Evolutionary conservation across 129 eudicot genomes (phyloP).

Genomic region (Flaveria linearis): DNA sequence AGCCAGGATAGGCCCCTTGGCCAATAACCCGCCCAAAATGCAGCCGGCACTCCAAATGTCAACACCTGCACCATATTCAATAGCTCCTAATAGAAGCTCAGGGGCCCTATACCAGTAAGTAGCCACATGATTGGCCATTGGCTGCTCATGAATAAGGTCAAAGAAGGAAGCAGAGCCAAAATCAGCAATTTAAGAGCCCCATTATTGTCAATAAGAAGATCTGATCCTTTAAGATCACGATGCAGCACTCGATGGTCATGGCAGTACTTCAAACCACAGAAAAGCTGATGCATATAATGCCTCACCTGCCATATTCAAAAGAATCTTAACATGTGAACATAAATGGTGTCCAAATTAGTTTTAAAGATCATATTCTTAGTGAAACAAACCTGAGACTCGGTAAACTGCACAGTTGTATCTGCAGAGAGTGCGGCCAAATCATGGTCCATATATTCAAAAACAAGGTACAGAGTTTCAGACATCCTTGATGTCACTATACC

Average conservation of each 20-base stretch:
- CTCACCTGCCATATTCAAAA: neutral
- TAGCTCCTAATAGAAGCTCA: conserved; percentile 59
- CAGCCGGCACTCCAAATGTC: conserved; percentile 72
- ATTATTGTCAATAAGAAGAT: neutral
- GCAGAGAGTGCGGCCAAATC: neutral
- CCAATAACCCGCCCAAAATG: conserved; percentile 52
- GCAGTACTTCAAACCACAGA: neutral
- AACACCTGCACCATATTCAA: conserved; percentile 57
- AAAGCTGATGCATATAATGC: conserved; percentile 12
- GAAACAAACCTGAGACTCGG: neutral
- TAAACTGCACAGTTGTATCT: neutral
- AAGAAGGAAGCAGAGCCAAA: conserved; percentile 5
- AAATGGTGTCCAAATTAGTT: neutral
- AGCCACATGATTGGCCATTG: conserved; percentile 25
- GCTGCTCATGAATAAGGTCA: conserved; percentile 5
- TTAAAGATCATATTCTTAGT: neutral
- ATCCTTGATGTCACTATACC: neutral
- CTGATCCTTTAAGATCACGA: neutral
- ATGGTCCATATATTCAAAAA: neutral
- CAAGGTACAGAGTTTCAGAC: conserved; percentile 4
- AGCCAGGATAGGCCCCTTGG: conserved; percentile 50
- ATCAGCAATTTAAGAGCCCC: conserved; percentile 15
- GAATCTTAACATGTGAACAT: neutral
- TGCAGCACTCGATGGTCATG: conserved; percentile 13
- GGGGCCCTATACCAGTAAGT: conserved; percentile 67